A percentile compares a stretch with the other conserved stretches of the same genome.
These are phyloP conservation scores for Sporothrix protearum DNA, from an alignment of 2,329 filamentous ascomycete genomes.

Conservation along the genomic window DNA sequence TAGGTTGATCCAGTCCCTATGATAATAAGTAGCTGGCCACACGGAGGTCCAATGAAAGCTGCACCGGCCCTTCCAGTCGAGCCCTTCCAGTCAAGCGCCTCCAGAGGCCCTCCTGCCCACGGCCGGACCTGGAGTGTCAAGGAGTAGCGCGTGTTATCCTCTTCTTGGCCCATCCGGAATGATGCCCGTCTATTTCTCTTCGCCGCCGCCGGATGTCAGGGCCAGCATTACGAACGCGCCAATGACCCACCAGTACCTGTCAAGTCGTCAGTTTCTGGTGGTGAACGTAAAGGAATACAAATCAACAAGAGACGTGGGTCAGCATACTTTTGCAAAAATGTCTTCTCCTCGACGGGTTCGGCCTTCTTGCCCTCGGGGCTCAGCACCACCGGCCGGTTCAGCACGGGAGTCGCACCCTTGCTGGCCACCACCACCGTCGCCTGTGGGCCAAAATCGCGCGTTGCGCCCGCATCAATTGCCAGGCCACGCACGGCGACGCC, in stretches of 20 bases:
- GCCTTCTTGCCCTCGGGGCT: constrained; percentile 58
- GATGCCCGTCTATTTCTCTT: constrained; percentile 47
- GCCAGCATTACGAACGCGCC: constrained; percentile 52
- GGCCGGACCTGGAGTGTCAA: neutral
- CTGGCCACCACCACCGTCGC: constrained; percentile 48
- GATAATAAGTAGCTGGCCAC: too few species aligned
- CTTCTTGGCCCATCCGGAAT: neutral
- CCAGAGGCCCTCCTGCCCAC: neutral
- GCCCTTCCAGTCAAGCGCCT: too few species aligned
- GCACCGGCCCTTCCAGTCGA: too few species aligned
- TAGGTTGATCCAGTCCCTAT: too few species aligned
- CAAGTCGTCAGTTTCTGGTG: constrained; percentile 16
- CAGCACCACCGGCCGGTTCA: constrained; percentile 63
- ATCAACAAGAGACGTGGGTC: neutral
- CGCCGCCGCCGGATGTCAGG: constrained; percentile 50
- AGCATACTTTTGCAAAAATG: constrained; percentile 58
- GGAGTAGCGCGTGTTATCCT: neutral
- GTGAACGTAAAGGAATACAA: neutral
- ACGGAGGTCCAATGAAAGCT: neutral
- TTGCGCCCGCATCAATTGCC: constrained; percentile 59
- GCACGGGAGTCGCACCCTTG: constrained; percentile 53
- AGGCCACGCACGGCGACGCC: constrained; percentile 55
- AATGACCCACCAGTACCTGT: constrained; percentile 65
- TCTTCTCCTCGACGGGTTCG: constrained; percentile 55
- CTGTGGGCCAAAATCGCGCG: constrained; percentile 62